Evolutionary conservation across 225 moss, liverwort and hornwort species (phyloP).

Genomic region (Pseudisothecium myosuroides): DNA sequence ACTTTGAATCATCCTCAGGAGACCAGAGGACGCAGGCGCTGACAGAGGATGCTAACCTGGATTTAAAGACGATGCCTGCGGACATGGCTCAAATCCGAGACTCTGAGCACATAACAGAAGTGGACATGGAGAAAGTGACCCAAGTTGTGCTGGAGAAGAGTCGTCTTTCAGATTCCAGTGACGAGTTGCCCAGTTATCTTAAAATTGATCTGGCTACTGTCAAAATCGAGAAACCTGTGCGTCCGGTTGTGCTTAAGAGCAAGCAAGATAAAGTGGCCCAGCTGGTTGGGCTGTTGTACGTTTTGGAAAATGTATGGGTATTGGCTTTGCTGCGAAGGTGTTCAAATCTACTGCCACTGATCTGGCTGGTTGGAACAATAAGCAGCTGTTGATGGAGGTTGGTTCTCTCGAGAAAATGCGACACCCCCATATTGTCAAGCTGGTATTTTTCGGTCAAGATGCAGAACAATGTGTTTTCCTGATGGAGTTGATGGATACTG

Average conservation of each 20-base stretch:
- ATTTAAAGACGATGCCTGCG: not conserved
- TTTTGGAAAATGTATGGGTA: not conserved
- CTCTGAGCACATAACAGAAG: not conserved
- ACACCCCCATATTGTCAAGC: slow-evolving; percentile 16
- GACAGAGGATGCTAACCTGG: not conserved
- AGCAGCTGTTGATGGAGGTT: slow-evolving; percentile 17
- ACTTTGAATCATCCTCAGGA: not conserved
- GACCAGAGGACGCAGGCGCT: not conserved
- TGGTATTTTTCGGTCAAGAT: slow-evolving; percentile 1
- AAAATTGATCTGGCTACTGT: not conserved
- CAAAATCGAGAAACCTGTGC: not conserved
- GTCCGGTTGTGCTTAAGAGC: not conserved
- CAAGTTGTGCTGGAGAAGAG: slow-evolving; percentile 4
- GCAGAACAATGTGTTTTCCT: not conserved
- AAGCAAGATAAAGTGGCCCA: not conserved
- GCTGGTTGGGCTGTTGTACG: slow-evolving; percentile 1
- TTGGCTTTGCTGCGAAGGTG: slow-evolving; percentile 2
- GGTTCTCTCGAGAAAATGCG: not conserved
- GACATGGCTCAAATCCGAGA: not conserved
- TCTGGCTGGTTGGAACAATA: not conserved
- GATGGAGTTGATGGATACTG: slow-evolving; percentile 21
- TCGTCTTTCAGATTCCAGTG: not conserved
- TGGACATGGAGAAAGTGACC: not conserved
- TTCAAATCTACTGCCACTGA: not conserved
- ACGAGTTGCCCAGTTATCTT: not conserved